A percentile compares a stretch with the other conserved stretches of the same genome.
phyloP scores from a whole-genome alignment of 2,329 filamentous ascomycete species.

The Aspergillus fischeri region DNA sequence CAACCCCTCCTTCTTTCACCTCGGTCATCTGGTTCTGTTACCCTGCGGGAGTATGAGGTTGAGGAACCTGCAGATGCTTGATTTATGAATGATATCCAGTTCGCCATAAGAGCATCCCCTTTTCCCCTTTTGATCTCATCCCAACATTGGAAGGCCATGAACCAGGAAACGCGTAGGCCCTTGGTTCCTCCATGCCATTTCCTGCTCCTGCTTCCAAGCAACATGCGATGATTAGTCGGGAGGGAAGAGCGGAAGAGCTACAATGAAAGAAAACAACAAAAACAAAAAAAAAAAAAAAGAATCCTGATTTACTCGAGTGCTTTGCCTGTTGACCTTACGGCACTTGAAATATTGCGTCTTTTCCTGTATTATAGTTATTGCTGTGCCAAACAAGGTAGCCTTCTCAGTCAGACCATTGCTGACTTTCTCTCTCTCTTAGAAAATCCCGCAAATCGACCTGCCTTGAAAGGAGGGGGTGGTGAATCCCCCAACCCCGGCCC shows the following conservation, averaged over 20 bases:
- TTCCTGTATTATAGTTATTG: constrained; percentile 14
- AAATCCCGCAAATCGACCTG: constrained; percentile 18
- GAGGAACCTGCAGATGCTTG: constrained; percentile 29
- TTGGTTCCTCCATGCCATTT: neutral
- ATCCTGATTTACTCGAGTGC: neutral
- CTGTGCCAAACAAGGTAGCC: constrained; percentile 6
- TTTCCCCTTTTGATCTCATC: neutral
- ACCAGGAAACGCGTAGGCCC: neutral
- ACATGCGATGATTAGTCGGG: neutral
- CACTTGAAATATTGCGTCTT: neutral
- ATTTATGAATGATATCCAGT: neutral
- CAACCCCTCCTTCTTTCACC: constrained; percentile 27
- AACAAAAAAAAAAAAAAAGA: neutral
- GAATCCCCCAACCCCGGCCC: constrained; percentile 23
- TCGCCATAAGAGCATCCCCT: neutral
- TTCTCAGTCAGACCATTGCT: constrained; percentile 28
- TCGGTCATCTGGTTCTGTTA: constrained; percentile 21
- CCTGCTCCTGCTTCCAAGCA: neutral
- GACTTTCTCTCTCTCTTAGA: constrained; percentile 33
- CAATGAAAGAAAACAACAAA: neutral
- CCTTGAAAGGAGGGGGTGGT: constrained; percentile 18
- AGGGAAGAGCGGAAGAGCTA: neutral
- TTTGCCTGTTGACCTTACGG: neutral
- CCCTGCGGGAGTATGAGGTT: constrained; percentile 34
- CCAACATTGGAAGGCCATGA: neutral